phyloP scores from a whole-genome alignment of 129 eudicot genomes.

The Logfia minima region DNA sequence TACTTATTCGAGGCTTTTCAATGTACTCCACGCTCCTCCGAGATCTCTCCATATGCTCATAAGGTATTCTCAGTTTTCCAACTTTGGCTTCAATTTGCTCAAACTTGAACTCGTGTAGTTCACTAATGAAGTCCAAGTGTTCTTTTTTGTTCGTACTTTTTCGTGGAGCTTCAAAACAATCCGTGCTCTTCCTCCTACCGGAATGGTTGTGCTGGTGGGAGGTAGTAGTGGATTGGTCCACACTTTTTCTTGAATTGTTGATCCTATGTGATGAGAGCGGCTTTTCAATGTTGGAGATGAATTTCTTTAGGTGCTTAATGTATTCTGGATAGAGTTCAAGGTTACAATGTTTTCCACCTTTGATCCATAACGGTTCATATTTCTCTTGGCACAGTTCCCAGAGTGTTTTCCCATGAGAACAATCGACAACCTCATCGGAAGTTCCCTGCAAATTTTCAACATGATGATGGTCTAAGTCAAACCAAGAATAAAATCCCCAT shows the following conservation, averaged over 20 bases:
- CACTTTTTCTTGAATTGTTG: constrained; percentile 51
- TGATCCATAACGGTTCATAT: constrained; percentile 85
- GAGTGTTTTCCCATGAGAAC: constrained; percentile 77
- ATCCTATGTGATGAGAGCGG: constrained; percentile 50
- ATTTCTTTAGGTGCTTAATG: constrained; percentile 74
- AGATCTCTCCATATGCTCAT: constrained; percentile 72
- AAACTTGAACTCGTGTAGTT: constrained; percentile 41
- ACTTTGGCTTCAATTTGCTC: constrained; percentile 43
- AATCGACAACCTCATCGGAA: constrained; percentile 80
- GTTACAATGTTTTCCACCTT: constrained; percentile 86
- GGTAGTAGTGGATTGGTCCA: constrained; percentile 49
- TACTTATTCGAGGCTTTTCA: constrained; percentile 58
- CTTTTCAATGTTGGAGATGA: constrained; percentile 61
- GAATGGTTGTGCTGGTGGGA: constrained; percentile 32
- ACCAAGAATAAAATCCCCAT: background rate
- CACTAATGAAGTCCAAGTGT: constrained; percentile 37
- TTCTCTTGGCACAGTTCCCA: constrained; percentile 75
- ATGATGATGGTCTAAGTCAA: constrained; percentile 13
- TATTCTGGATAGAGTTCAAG: constrained; percentile 78
- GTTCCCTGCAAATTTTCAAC: constrained; percentile 54
- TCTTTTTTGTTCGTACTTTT: constrained; percentile 67
- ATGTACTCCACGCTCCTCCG: constrained; percentile 70
- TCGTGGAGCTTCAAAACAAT: constrained; percentile 57
- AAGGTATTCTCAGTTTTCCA: constrained; percentile 49
- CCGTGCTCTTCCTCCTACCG: constrained; percentile 55